Evolutionary conservation across 2,329 filamentous ascomycete genomes (phyloP).

Genomic region (Gaeumannomyces sp.): DNA sequence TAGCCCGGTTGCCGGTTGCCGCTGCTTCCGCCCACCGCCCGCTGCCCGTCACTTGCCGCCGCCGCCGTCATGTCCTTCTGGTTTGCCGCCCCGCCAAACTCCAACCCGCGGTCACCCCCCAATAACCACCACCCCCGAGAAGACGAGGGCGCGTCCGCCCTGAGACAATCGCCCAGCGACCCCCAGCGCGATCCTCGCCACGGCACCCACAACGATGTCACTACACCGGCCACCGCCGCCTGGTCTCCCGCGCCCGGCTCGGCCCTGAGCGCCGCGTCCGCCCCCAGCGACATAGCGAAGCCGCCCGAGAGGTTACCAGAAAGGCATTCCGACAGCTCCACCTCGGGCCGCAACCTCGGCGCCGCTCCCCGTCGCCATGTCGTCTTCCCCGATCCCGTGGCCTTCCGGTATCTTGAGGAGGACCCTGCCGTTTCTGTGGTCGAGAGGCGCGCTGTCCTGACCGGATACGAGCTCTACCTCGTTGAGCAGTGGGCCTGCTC

Average conservation of each 20-base stretch:
- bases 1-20: background rate
- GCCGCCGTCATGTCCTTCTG: background rate
- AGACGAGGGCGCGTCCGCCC: background rate
- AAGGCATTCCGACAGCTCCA: background rate
- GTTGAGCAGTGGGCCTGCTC: conserved; percentile 99
- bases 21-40: no score
- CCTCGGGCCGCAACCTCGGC: background rate
- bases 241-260: background rate
- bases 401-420: conserved; percentile 73
- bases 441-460: conserved; percentile 61
- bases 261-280: background rate
- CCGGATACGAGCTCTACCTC: conserved; percentile 87
- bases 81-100: background rate
- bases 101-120: background rate
- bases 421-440: conserved; percentile 71
- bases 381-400: conserved; percentile 53
- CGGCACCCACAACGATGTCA: background rate
- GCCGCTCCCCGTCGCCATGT: conserved; percentile 34
- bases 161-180: background rate
- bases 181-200: background rate
- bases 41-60: no score
- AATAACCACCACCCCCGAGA: background rate
- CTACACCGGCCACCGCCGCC: no score
- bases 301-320: background rate
- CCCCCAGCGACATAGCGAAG: background rate